Evolutionary conservation across 257 asterid species (phyloP).

Genomic region (Jacaranda copaia): DNA sequence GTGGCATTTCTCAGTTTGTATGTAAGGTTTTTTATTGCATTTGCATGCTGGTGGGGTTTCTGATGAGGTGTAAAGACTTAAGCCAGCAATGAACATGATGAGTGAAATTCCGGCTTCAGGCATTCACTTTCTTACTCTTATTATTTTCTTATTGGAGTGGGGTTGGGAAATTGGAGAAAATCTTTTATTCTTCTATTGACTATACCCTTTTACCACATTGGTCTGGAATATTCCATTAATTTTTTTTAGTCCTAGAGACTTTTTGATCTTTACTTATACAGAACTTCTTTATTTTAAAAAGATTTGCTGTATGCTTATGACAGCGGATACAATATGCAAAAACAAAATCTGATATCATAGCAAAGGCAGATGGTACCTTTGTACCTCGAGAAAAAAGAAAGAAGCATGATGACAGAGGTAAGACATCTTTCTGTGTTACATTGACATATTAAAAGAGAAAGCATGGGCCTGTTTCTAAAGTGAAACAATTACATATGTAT

Average conservation of each 20-base stretch:
- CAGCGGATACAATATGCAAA: slow-evolving; percentile 96
- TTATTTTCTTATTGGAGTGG: not conserved
- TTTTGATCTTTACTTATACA: not conserved
- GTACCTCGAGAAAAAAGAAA: slow-evolving; percentile 91
- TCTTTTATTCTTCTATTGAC: not conserved
- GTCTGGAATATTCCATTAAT: not conserved
- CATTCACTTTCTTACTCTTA: not conserved
- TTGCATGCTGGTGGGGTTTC: slow-evolving; percentile 2
- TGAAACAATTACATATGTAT: not conserved
- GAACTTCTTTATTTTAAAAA: not conserved
- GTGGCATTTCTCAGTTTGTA: not conserved
- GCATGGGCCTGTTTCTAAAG: slow-evolving; percentile 3
- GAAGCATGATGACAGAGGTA: slow-evolving; percentile 95
- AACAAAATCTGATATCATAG: slow-evolving; percentile 87
- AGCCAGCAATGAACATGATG: not conserved
- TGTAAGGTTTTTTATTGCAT: not conserved
- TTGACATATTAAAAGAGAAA: slow-evolving; percentile 22
- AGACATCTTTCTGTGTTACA: slow-evolving; percentile 24
- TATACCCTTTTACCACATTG: not conserved
- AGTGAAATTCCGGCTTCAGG: not conserved
- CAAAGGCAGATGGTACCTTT: slow-evolving; percentile 93
- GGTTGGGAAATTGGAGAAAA: not conserved
- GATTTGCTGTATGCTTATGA: slow-evolving; percentile 25
- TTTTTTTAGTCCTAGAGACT: not conserved
- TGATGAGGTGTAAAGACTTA: not conserved